Conservation (phyloP, 169 alveolate genomes). For the Plasmodium fragile region DNA sequence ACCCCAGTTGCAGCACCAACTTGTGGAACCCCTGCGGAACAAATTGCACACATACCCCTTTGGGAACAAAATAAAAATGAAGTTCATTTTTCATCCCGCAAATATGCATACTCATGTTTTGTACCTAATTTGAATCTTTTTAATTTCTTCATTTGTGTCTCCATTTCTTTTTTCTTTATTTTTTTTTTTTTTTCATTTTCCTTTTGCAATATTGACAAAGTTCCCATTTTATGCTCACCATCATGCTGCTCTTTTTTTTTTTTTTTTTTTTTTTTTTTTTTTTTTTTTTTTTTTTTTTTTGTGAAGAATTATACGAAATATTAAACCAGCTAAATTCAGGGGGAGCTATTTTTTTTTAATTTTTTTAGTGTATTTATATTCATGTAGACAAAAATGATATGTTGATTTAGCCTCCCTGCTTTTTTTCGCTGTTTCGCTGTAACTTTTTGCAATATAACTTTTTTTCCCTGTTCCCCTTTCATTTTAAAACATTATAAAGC, state of each 20-base stretch:
- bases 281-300: constrained; percentile 1
- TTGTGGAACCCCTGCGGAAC: not conserved
- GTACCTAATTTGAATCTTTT: constrained; percentile 25
- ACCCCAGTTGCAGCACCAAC: not conserved
- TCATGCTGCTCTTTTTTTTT: not conserved
- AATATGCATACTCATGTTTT: not conserved
- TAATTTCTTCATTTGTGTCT: constrained; percentile 22
- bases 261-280: not conserved
- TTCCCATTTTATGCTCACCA: not conserved
- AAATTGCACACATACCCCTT: not conserved
- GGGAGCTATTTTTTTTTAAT: not conserved
- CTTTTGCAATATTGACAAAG: not conserved
- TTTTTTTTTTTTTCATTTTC: not conserved
- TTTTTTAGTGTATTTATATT: constrained; percentile 1
- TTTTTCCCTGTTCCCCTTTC: not conserved
- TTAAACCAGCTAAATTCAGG: not conserved
- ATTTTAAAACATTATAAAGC: constrained; percentile 5
- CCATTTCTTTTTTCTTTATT: not conserved
- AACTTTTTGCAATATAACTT: not conserved
- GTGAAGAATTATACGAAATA: not conserved
- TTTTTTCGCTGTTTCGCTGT: not conserved
- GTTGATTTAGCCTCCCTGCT: not conserved
- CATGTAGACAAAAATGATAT: not conserved
- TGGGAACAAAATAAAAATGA: not conserved
- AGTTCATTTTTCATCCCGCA: not conserved